Evolutionary conservation across 257 asterid species (phyloP), one percentile per base, ranked within the genome.

Genomic region (Paulownia fortunei): DNA sequence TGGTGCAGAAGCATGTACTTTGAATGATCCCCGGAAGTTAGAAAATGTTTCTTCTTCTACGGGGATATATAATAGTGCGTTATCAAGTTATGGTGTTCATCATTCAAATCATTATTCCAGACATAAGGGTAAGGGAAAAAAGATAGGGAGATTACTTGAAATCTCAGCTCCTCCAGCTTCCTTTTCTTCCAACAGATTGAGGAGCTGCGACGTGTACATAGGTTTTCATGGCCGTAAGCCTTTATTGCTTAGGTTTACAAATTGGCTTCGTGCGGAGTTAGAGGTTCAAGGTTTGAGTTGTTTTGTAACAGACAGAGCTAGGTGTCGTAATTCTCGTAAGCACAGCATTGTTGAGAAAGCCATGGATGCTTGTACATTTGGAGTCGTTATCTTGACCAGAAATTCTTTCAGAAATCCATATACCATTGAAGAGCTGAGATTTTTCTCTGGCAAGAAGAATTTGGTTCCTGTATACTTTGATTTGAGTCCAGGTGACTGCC

Each of bases 391-490:
- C 82, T 81, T 96, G 79, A 96, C 97, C n/a, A 87, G 83, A 87
- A 96, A 90, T 78, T 96, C 98, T 0, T 91, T 93, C 78, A 80
- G 90, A 69, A 96, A 93, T 77, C 96, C 98, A 0, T 91, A 87
- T 82, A 89, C 97, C 65, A 86, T 96, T 47, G 97, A 96, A 84
- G 99, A 96, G 83, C 80, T 96, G 74, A 73, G 87, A 42, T 92
- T 90, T 83, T 96, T 96, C 80, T 85, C 99, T 1, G 82, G 95
- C 86, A 96, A 96, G 91, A 96, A 92, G 90, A 93, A 92, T 76
- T 79, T 96, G 80, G 99, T 96, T 69, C 99, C 98, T 0, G 56
- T 96, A 11, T 92, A 92, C 87, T 96, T 96, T 64, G 98, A 92
- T 80, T 74, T 93, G 88, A 79, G 93, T 51, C 97, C 96, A 1